These are phyloP conservation scores for Dichotomocladium elegans DNA, from an alignment of 371 early-diverging fungal genomes.

Conservation along the genomic window DNA sequence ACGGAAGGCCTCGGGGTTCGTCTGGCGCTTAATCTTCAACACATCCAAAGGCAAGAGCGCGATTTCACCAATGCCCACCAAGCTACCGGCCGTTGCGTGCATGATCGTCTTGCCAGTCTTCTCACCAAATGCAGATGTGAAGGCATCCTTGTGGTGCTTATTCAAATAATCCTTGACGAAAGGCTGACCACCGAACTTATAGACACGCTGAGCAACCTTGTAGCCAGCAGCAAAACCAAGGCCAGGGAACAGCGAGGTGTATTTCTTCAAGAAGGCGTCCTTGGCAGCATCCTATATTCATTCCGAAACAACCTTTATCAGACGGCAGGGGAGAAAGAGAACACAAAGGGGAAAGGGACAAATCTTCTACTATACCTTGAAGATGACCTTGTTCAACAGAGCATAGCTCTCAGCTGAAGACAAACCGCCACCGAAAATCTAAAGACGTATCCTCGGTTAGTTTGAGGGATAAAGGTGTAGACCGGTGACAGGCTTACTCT, in stretches of 20 bases:
- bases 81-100: constrained; percentile 97
- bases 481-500: constrained; percentile 47
- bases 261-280: constrained; percentile 70
- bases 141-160: constrained; percentile 69
- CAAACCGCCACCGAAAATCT: constrained; percentile 62
- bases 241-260: constrained; percentile 94
- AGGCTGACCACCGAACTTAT: constrained; percentile 98
- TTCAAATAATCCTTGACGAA: constrained; percentile 91
- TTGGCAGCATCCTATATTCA: constrained; percentile 75
- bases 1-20: constrained; percentile 85
- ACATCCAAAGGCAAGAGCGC: constrained; percentile 94
- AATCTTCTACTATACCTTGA: constrained; percentile 53
- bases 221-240: constrained; percentile 97
- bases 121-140: constrained; percentile 83
- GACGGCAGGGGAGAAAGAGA: too few species aligned
- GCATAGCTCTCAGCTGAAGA: constrained; percentile 55
- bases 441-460: background rate
- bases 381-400: constrained; percentile 71
- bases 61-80: constrained; percentile 97
- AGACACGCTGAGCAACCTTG: constrained; percentile 92
- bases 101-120: constrained; percentile 93
- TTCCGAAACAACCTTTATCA: too few species aligned
- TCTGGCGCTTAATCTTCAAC: constrained; percentile 96
- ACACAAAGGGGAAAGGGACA: background rate
- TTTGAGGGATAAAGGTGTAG: background rate